phyloP scores from a whole-genome alignment of 331 rosid genomes.

The Malus hybrid region DNA sequence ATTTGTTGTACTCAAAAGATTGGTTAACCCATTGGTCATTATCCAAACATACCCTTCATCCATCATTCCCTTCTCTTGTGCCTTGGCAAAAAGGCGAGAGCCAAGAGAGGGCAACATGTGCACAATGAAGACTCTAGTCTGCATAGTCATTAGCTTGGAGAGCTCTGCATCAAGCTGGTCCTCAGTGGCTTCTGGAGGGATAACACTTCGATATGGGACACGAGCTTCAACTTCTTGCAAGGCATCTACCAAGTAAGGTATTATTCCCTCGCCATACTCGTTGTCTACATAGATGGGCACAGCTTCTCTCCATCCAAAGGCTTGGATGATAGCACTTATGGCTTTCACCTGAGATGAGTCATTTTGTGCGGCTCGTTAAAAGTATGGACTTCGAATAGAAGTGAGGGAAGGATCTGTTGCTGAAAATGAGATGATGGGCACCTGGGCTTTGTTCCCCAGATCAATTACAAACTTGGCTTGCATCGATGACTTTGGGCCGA shows the following conservation, averaged over 20 bases:
- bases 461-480: background rate
- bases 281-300: slow-evolving; percentile 29
- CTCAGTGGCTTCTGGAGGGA: slow-evolving; percentile 9
- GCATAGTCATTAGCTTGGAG: slow-evolving; percentile 22
- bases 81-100: slow-evolving; percentile 11
- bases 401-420: background rate
- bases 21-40: slow-evolving; percentile 11
- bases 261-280: slow-evolving; percentile 17
- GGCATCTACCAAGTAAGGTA: slow-evolving; percentile 24
- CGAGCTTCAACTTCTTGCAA: background rate
- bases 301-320: slow-evolving; percentile 25
- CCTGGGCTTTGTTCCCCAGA: background rate
- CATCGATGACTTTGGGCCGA: background rate
- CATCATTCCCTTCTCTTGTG: slow-evolving; percentile 25
- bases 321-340: slow-evolving; percentile 8
- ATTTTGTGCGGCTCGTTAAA: background rate
- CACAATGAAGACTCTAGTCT: slow-evolving; percentile 20
- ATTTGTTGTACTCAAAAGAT: background rate
- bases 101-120: slow-evolving; percentile 2
- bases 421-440: background rate
- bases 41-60: slow-evolving; percentile 26
- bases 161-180: slow-evolving; percentile 19
- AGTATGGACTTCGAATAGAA: background rate
- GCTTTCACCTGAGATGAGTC: slow-evolving; percentile 6
- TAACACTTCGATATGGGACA: slow-evolving; percentile 17